Base-by-base conservation (phyloP, 129 eudicot genomes). In the Centella asiatica region DNA sequence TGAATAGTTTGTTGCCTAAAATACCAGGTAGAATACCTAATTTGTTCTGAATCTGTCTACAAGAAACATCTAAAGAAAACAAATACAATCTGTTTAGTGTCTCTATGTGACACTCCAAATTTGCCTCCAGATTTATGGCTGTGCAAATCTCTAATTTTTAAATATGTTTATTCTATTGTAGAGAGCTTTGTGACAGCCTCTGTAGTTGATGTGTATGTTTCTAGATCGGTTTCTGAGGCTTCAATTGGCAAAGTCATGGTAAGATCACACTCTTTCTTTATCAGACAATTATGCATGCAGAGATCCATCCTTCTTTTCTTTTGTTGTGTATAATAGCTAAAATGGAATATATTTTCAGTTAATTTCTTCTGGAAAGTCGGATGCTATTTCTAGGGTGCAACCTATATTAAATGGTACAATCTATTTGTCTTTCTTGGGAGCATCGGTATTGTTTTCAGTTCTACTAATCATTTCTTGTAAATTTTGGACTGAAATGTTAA, bases 361-460 rank as follows among this genome's bases (percentile, higher is more conserved):
- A 50, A 45, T 76, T 45, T 68, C 87, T 48, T 80, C 87, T 28
- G 87, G 92, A 67, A 60, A 57, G 33, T 63, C 81, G n/a, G 78
- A 69, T 50, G 77, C 84, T 27, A 71, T 65, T 51, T 69, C 83
- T 12, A 64, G 51, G 65, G 84, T 84, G 32, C 81, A 62, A 4
- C 81, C 92, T 28, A 68, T 84, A 33, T 81, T 84, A 57, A 64
- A 78, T 56, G 87, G 92, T 84, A 73, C 46, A 37, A 51, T 67
- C 32, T 49, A 19, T 34, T 6, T 18, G 17, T 26, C 66, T 18
- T 53, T 17, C 19, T 17, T 7, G 10, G 11, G 42, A 14, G 33
- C 22, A 11, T 11, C 18, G 58, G 9, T 37, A 32, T 9, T 45
- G 19, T 14, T 14, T 31, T 51, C 4, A 47, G 28, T 65, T n/a